Base-by-base conservation (phyloP, 495 filamentous ascomycete species). In the Cercophora samala region DNA sequence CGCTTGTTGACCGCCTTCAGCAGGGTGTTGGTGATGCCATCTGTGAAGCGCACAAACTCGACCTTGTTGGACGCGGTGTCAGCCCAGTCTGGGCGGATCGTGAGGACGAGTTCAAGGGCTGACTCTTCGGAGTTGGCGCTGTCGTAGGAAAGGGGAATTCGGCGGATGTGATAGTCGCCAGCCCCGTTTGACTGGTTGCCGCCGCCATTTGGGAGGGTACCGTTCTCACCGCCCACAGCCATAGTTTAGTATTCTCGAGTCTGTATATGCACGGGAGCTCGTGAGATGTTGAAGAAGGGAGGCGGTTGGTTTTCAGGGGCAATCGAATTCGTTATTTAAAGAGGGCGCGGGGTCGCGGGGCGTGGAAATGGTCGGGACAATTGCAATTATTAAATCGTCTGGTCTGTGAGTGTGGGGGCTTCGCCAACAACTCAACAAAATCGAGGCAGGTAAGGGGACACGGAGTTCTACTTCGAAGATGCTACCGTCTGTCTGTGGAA, bases 21-120 rank as follows among this genome's bases (percentile, higher is more conserved):
- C 32, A 99, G 85, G 81, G 94, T 97, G 78, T 99, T 99, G 58
- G 95, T 99, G 77, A 99, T 99, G 70, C 95, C 95, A 74, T 99
- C 95, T 26, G 91, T 99, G 81, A 98, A 99, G 58, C 89, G 87
- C 60, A 92, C 84, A 71, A 98, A 92, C 75, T 93, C 90, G 67
- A 99, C 85, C n/a, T 88, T 87, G 64, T 91, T 92, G 61, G 84
- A 86, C 0, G 84, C 78, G 19, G 85, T 82, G 66, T 89, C 85
- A 9, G 37, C 37, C 95, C 95, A 99, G 71, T 94, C 86, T 6
- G 92, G 96, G 58, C 88, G 86, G 51, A 97, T 82, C 22, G 91
- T 85, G 63, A 93, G 83, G 71, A 97, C 87, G 46, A 98, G 87
- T 52, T 86, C 84, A 61, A 91, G 80, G 54, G 93, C 92, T 1